Conservation (phyloP, 1,284 basidiomycete species). For the Peniophora sp. region DNA sequence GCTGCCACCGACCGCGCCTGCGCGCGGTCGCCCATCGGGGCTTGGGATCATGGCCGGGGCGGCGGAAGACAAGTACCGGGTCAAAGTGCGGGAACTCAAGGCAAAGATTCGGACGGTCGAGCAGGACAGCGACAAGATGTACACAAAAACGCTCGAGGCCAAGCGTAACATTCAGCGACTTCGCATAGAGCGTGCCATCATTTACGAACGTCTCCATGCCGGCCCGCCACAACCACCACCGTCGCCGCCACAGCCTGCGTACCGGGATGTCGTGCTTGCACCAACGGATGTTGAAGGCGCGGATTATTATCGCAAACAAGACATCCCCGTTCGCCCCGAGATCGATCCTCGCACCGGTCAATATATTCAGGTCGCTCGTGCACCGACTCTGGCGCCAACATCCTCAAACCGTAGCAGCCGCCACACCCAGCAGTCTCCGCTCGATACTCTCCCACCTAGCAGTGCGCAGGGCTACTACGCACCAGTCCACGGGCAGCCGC, state of each 20-base stretch:
- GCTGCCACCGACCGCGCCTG: neutral
- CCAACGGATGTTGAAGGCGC: no score
- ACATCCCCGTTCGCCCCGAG: constrained; percentile 7
- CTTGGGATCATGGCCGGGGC: constrained; percentile 69
- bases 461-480: constrained; percentile 14
- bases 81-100: constrained; percentile 87
- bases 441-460: constrained; percentile 12
- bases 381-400: no score
- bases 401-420: neutral
- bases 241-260: constrained; percentile 3
- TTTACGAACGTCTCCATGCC: constrained; percentile 69
- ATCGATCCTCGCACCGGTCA: no score
- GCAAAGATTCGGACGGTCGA: constrained; percentile 87
- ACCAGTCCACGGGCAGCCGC: constrained; percentile 8
- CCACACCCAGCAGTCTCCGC: constrained; percentile 11
- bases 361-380: no score
- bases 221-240: constrained; percentile 33
- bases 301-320: no score
- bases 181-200: constrained; percentile 79
- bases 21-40: constrained; percentile 13
- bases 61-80: constrained; percentile 83
- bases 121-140: constrained; percentile 84
- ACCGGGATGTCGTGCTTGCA: no score
- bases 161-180: constrained; percentile 84
- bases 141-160: constrained; percentile 73